Conservation (phyloP, 768 basidiomycete genomes). For the Phaeolepiota aurea region DNA sequence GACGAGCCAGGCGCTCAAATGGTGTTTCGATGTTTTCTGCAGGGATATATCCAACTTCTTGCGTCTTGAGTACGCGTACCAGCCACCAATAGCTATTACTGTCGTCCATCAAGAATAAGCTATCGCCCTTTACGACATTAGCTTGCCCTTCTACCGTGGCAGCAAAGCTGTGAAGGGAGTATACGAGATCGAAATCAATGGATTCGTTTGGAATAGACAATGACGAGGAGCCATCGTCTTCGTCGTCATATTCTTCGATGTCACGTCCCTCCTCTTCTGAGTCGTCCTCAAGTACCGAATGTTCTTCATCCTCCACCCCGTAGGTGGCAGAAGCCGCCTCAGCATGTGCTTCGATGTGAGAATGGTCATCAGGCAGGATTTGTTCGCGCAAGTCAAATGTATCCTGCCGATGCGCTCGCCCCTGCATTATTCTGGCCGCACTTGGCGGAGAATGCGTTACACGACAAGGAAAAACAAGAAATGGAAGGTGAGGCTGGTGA, state of each 20-base stretch:
- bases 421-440: constrained; percentile 13
- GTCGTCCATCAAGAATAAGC: constrained; percentile 93
- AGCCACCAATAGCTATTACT: constrained; percentile 99
- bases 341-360: constrained; percentile 30
- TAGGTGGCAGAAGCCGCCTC: constrained; percentile 35
- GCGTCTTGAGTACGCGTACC: constrained; percentile 95
- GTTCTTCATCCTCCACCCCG: constrained; percentile 62
- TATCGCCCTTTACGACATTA: constrained; percentile 97
- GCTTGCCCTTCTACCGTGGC: constrained; percentile 99
- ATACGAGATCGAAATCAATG: constrained; percentile 90
- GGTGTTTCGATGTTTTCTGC: constrained; percentile 99
- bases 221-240: constrained; percentile 72
- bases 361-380: constrained; percentile 40
- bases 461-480: too few relatives aligned
- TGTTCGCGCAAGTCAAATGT: constrained; percentile 70
- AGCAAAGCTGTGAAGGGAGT: constrained; percentile 91
- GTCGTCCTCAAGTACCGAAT: constrained; percentile 81
- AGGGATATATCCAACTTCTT: constrained; percentile 98
- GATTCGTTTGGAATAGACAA: constrained; percentile 86
- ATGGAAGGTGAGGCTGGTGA: too few relatives aligned
- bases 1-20: constrained; percentile 86
- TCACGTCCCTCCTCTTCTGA: constrained; percentile 69
- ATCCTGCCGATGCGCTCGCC: constrained; percentile 32
- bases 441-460: background rate
- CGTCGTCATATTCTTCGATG: constrained; percentile 59